phyloP scores from a whole-genome alignment of 108 stramenopile species.

The Cyclotella baltica region DNA sequence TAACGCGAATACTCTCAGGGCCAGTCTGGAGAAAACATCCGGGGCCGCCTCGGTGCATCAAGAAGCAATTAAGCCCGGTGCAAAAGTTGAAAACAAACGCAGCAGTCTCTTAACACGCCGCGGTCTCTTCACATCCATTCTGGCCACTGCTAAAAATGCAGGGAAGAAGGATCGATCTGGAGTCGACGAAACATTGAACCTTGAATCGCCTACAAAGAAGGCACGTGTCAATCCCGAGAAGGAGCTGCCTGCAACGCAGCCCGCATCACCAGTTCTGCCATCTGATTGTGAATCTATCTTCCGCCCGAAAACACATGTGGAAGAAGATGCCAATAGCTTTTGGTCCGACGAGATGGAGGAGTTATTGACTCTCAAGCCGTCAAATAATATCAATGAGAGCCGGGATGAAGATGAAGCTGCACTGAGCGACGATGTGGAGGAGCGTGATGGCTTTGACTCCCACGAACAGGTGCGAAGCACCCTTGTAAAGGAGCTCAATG shows the following conservation, averaged over 20 bases:
- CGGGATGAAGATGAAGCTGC: background rate
- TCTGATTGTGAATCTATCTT: constrained; percentile 8
- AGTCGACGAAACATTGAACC: background rate
- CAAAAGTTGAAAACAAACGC: background rate
- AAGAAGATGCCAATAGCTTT: constrained; percentile 9
- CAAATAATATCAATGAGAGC: constrained; percentile 3
- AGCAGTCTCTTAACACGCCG: background rate
- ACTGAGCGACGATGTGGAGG: background rate
- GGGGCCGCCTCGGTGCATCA: constrained; percentile 8
- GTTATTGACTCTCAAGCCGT: constrained; percentile 17
- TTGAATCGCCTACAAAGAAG: constrained; percentile 12
- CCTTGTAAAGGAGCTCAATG: background rate
- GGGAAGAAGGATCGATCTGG: background rate
- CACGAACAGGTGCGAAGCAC: background rate
- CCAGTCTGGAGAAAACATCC: background rate
- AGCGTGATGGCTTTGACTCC: background rate
- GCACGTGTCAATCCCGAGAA: background rate
- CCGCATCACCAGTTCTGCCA: background rate
- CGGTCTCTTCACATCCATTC: background rate
- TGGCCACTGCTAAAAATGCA: background rate
- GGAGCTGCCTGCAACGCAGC: background rate
- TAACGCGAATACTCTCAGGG: constrained; percentile 31
- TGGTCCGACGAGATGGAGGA: constrained; percentile 37
- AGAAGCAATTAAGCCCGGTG: background rate
- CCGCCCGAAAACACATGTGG: constrained; percentile 6